phyloP scores from a whole-genome alignment of 2,329 filamentous ascomycete species.

The Alternaria sp. region DNA sequence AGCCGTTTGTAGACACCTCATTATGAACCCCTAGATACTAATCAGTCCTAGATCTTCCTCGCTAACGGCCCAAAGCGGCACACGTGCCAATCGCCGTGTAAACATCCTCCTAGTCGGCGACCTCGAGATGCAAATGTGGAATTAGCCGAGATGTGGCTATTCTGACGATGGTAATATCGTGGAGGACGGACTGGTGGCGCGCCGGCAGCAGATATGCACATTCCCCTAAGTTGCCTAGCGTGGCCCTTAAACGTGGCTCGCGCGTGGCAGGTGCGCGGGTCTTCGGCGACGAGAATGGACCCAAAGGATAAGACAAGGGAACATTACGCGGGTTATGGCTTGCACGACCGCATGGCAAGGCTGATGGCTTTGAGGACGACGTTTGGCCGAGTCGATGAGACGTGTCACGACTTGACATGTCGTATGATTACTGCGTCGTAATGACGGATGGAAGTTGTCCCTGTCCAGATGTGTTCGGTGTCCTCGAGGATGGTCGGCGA shows the following conservation, averaged over 20 bases:
- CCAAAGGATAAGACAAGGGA: background rate
- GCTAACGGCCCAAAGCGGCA: background rate
- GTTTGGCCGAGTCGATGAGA: background rate
- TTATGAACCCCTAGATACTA: slow-evolving; percentile 7
- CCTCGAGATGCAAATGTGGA: slow-evolving; percentile 16
- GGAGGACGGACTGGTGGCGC: slow-evolving; percentile 19
- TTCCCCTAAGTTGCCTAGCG: slow-evolving; percentile 21
- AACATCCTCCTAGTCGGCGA: slow-evolving; percentile 29
- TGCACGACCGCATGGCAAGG: slow-evolving; percentile 4
- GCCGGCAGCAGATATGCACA: slow-evolving; percentile 18
- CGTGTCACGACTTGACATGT: slow-evolving; percentile 10
- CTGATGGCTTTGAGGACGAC: background rate
- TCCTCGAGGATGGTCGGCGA: slow-evolving; percentile 1
- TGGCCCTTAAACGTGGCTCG: slow-evolving; percentile 21
- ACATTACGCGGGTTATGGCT: slow-evolving; percentile 7
- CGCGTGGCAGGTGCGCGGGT: slow-evolving; percentile 19
- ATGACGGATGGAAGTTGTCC: background rate
- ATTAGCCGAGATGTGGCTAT: slow-evolving; percentile 18
- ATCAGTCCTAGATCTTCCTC: slow-evolving; percentile 15
- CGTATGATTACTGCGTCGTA: slow-evolving; percentile 15
- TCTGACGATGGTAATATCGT: slow-evolving; percentile 4
- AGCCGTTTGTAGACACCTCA: slow-evolving; percentile 7
- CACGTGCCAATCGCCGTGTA: slow-evolving; percentile 21
- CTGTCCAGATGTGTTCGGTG: background rate
- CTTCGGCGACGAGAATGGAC: slow-evolving; percentile 14